A percentile compares a stretch with the other conserved stretches of the same genome.
Evolutionary conservation across 768 basidiomycete species (phyloP).

Genomic region (Vararia minispora): DNA sequence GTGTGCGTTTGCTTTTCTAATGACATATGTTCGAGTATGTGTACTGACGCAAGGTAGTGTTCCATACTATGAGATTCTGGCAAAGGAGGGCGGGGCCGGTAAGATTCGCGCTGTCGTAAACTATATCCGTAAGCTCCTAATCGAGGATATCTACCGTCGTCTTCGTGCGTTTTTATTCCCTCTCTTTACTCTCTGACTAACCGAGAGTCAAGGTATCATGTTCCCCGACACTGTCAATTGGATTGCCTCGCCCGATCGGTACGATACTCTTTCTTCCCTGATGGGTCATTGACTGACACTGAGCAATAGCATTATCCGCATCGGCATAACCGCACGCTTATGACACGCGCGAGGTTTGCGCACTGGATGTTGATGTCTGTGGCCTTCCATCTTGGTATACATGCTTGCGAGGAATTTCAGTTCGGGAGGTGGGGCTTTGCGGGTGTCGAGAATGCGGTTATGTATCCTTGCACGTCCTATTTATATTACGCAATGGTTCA

Average conservation of each 20-base stretch:
- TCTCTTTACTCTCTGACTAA: background rate
- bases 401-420: too few species aligned
- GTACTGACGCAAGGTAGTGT: conserved; percentile 25
- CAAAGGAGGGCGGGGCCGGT: conserved; percentile 25
- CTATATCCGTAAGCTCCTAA: conserved; percentile 36
- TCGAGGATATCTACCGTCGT: conserved; percentile 55
- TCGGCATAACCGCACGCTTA: conserved; percentile 44
- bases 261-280: conserved; percentile 14
- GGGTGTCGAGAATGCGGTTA: too few species aligned
- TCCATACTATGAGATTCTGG: conserved; percentile 46
- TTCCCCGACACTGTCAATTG: conserved; percentile 55
- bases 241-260: conserved; percentile 48
- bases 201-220: conserved; percentile 32
- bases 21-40: background rate
- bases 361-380: too few species aligned
- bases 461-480: too few species aligned
- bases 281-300: background rate
- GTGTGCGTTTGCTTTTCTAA: conserved; percentile 30
- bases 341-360: too few species aligned
- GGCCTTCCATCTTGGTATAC: too few species aligned
- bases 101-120: conserved; percentile 24
- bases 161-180: conserved; percentile 27
- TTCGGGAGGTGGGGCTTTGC: too few species aligned
- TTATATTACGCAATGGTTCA: too few species aligned
- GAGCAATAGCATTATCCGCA: conserved; percentile 38